Evolutionary conservation across 148 eudicot species (phyloP).

Genomic region (Vaccinium myrtillus): DNA sequence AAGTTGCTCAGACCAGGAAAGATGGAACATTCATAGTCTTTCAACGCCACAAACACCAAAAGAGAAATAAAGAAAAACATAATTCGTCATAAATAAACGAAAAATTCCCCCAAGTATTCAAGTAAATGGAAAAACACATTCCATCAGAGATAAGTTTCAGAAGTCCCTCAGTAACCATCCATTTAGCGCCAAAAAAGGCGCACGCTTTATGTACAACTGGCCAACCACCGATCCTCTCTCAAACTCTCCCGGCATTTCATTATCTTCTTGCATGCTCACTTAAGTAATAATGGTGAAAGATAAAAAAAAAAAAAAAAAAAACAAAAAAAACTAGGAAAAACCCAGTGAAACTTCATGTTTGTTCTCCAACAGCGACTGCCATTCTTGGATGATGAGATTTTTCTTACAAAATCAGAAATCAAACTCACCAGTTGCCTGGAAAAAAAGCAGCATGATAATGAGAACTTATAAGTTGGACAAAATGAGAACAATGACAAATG

Average conservation of each 20-base stretch:
- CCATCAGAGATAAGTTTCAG: slow-evolving; percentile 2
- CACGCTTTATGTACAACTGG: slow-evolving; percentile 50
- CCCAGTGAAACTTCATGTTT: slow-evolving; percentile 6
- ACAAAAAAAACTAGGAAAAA: neutral
- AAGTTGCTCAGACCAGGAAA: neutral
- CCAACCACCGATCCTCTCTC: slow-evolving; percentile 27
- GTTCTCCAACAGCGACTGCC: slow-evolving; percentile 18
- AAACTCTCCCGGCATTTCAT: slow-evolving; percentile 20
- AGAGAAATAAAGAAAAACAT: neutral
- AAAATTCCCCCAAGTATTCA: slow-evolving; percentile 8
- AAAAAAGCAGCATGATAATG: slow-evolving; percentile 19
- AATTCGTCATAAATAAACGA: slow-evolving; percentile 8
- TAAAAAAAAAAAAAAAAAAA: neutral
- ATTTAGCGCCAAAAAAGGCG: slow-evolving; percentile 33
- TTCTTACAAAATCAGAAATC: slow-evolving; percentile 58
- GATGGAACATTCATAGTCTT: neutral
- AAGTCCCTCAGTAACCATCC: slow-evolving; percentile 22
- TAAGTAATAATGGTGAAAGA: slow-evolving; percentile 9
- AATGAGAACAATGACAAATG: neutral
- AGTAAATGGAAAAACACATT: slow-evolving; percentile 2
- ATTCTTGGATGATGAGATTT: slow-evolving; percentile 12
- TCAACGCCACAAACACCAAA: neutral
- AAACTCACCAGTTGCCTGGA: slow-evolving; percentile 91
- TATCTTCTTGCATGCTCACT: slow-evolving; percentile 15
- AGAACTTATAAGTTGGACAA: neutral